These are phyloP conservation scores for Paralagenidium karlingii DNA, from an alignment of 352 stramenopile species.

Conservation along the genomic window DNA sequence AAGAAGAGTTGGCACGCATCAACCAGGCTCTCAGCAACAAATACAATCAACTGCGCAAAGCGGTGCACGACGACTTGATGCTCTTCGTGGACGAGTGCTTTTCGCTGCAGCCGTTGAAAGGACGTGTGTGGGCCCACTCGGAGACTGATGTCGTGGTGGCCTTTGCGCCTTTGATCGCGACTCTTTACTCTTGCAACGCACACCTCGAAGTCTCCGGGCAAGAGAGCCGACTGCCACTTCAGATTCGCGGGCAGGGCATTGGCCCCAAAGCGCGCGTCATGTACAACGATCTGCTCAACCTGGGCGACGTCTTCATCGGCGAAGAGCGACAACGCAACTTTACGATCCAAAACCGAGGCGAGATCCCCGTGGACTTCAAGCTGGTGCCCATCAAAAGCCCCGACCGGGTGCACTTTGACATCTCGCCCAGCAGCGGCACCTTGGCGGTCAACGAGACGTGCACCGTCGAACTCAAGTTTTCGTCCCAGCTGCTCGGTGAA, in stretches of 20 bases:
- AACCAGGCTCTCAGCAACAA: too few species aligned
- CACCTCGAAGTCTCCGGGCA: conserved; percentile 87
- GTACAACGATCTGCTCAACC: conserved; percentile 89
- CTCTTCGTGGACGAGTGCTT: conserved; percentile 93
- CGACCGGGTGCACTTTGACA: conserved; percentile 19
- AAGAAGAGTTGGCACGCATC: conserved; percentile 5
- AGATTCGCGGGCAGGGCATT: conserved; percentile 84
- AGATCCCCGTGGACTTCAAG: conserved; percentile 83
- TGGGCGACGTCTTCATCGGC: conserved; percentile 92
- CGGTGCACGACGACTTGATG: conserved; percentile 84
- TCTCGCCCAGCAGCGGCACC: conserved; percentile 33
- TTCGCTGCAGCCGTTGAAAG: conserved; percentile 71
- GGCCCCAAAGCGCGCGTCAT: conserved; percentile 87
- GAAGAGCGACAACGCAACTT: conserved; percentile 81
- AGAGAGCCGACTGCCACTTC: conserved; percentile 79
- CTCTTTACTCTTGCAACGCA: conserved; percentile 66
- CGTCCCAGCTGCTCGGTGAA: conserved; percentile 77
- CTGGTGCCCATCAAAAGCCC: conserved; percentile 21
- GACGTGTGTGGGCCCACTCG: conserved; percentile 87
- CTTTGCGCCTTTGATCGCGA: conserved; percentile 76
- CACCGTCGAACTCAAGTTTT: conserved; percentile 82
- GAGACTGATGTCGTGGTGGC: conserved; percentile 86
- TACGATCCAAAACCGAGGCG: conserved; percentile 88
- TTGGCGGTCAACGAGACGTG: conserved; percentile 66
- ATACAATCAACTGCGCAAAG: conserved; percentile 85